A percentile compares a stretch with the other conserved stretches of the same genome.
These are phyloP conservation scores for Leucaena leucocephala DNA, from an alignment of 306 rosid genomes.

Conservation along the genomic window DNA sequence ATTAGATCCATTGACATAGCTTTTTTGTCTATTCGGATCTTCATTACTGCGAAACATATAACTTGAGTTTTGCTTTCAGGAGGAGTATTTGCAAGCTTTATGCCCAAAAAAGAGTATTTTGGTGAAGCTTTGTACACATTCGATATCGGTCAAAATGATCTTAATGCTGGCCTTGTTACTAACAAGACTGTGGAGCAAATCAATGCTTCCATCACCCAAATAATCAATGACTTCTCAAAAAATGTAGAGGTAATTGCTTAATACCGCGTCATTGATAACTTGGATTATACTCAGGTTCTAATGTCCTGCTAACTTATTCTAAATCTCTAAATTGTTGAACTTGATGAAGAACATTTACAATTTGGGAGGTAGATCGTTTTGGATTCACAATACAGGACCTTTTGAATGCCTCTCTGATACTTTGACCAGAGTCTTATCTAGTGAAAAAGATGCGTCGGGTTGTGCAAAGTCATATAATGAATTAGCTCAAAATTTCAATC, in stretches of 20 bases:
- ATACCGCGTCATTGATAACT: not conserved
- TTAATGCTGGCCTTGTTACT: not conserved
- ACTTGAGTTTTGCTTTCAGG: not conserved
- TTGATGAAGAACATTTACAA: slow-evolving; percentile 37
- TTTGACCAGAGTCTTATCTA: slow-evolving; percentile 28
- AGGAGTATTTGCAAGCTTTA: slow-evolving; percentile 12
- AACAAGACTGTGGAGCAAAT: slow-evolving; percentile 34
- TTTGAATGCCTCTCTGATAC: slow-evolving; percentile 40
- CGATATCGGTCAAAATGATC: slow-evolving; percentile 15
- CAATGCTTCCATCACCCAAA: slow-evolving; percentile 42
- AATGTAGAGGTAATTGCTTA: slow-evolving; percentile 43
- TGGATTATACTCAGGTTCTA: not conserved
- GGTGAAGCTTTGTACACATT: slow-evolving; percentile 9
- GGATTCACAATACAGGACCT: slow-evolving; percentile 56
- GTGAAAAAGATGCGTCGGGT: slow-evolving; percentile 47
- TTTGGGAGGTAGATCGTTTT: slow-evolving; percentile 46
- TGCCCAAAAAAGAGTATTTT: slow-evolving; percentile 5
- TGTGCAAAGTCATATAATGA: slow-evolving; percentile 40
- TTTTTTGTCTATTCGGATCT: not conserved
- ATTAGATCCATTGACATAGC: not conserved
- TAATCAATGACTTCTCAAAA: slow-evolving; percentile 30
- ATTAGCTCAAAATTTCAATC: slow-evolving; percentile 54
- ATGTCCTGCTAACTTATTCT: not conserved
- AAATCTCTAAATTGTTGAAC: slow-evolving; percentile 4
- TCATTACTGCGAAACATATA: not conserved